Evolutionary conservation across 176 grass and related monocot species (phyloP).

Genomic region (Lolium rigidum): DNA sequence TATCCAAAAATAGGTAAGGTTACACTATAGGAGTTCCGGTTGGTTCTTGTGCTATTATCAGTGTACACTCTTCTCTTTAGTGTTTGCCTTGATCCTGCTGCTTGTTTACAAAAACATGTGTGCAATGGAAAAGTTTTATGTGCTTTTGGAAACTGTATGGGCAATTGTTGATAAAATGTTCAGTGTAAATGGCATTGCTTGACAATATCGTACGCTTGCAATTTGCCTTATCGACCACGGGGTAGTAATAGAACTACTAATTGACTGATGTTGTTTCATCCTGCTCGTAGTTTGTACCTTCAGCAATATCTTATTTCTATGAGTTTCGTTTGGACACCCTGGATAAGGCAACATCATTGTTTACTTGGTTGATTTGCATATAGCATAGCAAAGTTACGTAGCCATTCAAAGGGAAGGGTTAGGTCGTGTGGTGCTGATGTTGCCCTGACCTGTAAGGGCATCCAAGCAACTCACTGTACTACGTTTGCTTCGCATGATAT

Average conservation of each 20-base stretch:
- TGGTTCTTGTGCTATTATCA: not conserved
- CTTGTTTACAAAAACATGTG: not conserved
- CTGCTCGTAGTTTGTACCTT: not conserved
- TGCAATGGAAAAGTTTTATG: not conserved
- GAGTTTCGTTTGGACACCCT: not conserved
- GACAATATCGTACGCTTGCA: not conserved
- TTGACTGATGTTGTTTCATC: not conserved
- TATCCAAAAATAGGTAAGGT: not conserved
- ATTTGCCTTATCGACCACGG: not conserved
- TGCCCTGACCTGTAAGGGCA: not conserved
- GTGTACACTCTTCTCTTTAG: not conserved
- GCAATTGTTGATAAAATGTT: not conserved
- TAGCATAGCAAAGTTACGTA: not conserved
- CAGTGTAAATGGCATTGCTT: not conserved
- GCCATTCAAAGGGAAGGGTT: not conserved
- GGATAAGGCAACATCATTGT: not conserved
- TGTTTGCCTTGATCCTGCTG: constrained; percentile 4
- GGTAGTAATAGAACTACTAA: not conserved
- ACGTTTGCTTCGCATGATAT: not conserved
- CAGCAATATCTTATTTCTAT: not conserved
- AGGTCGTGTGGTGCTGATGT: not conserved
- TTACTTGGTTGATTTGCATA: not conserved
- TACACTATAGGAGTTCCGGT: not conserved
- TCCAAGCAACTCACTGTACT: not conserved
- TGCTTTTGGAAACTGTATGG: not conserved